Percentiles rank a stretch among this genome's conserved stretches.
Evolutionary conservation across 1,284 basidiomycete species (phyloP).

Genomic region (Sanguinoderma infundibulare): DNA sequence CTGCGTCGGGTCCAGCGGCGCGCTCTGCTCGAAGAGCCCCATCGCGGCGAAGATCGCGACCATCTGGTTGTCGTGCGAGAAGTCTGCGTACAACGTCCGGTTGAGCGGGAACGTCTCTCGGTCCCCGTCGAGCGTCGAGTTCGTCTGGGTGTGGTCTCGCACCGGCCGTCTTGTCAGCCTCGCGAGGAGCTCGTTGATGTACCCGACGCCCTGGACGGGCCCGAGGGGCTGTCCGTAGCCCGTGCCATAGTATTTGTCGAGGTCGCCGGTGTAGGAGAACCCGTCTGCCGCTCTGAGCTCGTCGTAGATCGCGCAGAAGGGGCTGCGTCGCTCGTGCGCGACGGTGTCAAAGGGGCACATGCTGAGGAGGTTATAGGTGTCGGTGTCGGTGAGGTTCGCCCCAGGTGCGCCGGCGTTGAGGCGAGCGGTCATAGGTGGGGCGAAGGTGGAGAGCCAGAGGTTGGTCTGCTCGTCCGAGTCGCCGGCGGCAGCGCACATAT

Average conservation of each 20-base stretch:
- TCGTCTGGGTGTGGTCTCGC: constrained; percentile 75
- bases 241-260: constrained; percentile 79
- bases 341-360: constrained; percentile 82
- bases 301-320: constrained; percentile 74
- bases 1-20: constrained; percentile 45
- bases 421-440: constrained; percentile 58
- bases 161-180: constrained; percentile 70
- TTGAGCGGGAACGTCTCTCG: constrained; percentile 76
- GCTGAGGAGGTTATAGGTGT: constrained; percentile 67
- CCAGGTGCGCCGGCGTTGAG: constrained; percentile 68
- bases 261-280: constrained; percentile 74
- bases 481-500: constrained; percentile 67
- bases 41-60: constrained; percentile 77
- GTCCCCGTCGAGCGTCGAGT: constrained; percentile 72
- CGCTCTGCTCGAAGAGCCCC: constrained; percentile 59
- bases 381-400: constrained; percentile 58
- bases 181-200: constrained; percentile 83
- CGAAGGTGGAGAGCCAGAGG: constrained; percentile 61
- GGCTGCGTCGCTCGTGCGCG: constrained; percentile 54
- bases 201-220: constrained; percentile 80
- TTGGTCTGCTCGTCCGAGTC: constrained; percentile 46
- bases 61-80: constrained; percentile 85
- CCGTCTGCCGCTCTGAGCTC: constrained; percentile 56
- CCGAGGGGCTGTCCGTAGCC: constrained; percentile 76
- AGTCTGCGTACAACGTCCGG: constrained; percentile 72